Conservation (phyloP, 23 red algal genomes). For the Agarophyton chilense region DNA sequence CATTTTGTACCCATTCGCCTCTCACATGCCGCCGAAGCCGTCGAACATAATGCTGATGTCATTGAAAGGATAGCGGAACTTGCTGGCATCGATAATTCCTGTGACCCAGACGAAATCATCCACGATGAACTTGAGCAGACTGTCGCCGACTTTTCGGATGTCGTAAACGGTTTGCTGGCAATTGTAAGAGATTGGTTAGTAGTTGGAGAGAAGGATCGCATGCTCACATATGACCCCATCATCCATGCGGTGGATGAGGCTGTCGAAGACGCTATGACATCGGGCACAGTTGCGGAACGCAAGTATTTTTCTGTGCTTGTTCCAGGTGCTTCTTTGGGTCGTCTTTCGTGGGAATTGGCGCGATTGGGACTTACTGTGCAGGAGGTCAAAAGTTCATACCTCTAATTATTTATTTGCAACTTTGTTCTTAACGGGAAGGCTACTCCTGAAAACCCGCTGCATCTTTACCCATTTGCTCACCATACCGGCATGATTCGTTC, state of each 20-base stretch:
- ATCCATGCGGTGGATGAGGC: slow-evolving; percentile 57
- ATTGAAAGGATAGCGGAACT: slow-evolving; percentile 64
- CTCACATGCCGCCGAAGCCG: slow-evolving; percentile 67
- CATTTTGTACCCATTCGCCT: slow-evolving; percentile 74
- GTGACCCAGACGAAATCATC: slow-evolving; percentile 29
- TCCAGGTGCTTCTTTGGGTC: slow-evolving; percentile 66
- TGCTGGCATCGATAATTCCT: slow-evolving; percentile 32
- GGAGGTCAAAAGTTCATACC: slow-evolving; percentile 67
- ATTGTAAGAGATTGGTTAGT: slow-evolving; percentile 77
- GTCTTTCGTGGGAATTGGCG: slow-evolving; percentile 84
- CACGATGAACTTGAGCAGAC: slow-evolving; percentile 34
- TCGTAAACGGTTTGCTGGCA: slow-evolving; percentile 55
- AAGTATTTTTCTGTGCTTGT: slow-evolving; percentile 73
- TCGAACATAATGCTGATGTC: slow-evolving; percentile 68
- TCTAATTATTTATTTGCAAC: slow-evolving; percentile 72
- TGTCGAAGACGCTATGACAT: slow-evolving; percentile 36
- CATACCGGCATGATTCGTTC: slow-evolving; percentile 66
- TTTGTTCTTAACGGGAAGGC: slow-evolving; percentile 74
- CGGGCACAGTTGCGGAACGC: slow-evolving; percentile 10
- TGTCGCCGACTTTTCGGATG: slow-evolving; percentile 71
- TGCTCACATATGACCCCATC: slow-evolving; percentile 53
- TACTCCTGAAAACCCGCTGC: slow-evolving; percentile 41
- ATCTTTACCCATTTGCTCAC: slow-evolving; percentile 82
- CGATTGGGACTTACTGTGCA: slow-evolving; percentile 72
- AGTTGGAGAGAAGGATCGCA: slow-evolving; percentile 58